A percentile compares a stretch with the other conserved stretches of the same genome.
phyloP scores from a whole-genome alignment of 1,284 basidiomycete genomes.

The Fistulinella cinereoalba region DNA sequence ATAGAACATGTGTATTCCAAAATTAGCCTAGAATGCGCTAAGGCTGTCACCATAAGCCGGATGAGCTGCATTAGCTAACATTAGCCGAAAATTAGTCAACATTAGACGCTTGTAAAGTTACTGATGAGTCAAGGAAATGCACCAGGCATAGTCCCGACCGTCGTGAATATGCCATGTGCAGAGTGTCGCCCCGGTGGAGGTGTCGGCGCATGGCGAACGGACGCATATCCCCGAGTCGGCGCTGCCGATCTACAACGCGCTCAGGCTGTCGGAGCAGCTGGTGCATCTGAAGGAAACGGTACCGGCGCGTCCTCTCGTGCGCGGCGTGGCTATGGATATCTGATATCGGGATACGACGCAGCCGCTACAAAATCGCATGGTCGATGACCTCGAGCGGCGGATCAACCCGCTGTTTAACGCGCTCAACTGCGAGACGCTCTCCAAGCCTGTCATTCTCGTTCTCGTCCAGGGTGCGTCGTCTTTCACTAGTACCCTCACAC shows the following conservation, averaged over 20 bases:
- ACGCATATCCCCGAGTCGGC: slow-evolving; percentile 81
- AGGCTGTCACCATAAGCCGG: too few relatives aligned
- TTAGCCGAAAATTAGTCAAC: too few relatives aligned
- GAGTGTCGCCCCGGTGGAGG: too few relatives aligned
- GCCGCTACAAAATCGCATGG: slow-evolving; percentile 81
- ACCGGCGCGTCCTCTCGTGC: slow-evolving; percentile 52
- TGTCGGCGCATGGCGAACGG: slow-evolving; percentile 86
- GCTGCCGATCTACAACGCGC: slow-evolving; percentile 66
- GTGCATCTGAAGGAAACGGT: slow-evolving; percentile 64
- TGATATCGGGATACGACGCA: slow-evolving; percentile 24
- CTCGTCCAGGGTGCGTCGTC: slow-evolving; percentile 58
- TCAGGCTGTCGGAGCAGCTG: slow-evolving; percentile 62
- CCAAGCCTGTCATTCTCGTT: slow-evolving; percentile 60
- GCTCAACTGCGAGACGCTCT: slow-evolving; percentile 87
- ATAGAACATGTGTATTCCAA: too few relatives aligned
- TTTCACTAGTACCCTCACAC: not conserved
- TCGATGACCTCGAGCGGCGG: slow-evolving; percentile 86
- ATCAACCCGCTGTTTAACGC: slow-evolving; percentile 88
- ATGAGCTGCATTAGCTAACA: too few relatives aligned
- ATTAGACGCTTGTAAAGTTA: too few relatives aligned
- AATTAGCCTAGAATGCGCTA: too few relatives aligned
- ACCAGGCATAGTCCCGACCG: too few relatives aligned
- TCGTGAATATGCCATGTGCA: too few relatives aligned
- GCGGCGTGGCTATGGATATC: too few relatives aligned
- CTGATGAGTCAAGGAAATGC: too few relatives aligned